These are phyloP conservation scores for Fusarium xylarioides DNA, from an alignment of 2,329 filamentous ascomycete species.

Conservation along the genomic window DNA sequence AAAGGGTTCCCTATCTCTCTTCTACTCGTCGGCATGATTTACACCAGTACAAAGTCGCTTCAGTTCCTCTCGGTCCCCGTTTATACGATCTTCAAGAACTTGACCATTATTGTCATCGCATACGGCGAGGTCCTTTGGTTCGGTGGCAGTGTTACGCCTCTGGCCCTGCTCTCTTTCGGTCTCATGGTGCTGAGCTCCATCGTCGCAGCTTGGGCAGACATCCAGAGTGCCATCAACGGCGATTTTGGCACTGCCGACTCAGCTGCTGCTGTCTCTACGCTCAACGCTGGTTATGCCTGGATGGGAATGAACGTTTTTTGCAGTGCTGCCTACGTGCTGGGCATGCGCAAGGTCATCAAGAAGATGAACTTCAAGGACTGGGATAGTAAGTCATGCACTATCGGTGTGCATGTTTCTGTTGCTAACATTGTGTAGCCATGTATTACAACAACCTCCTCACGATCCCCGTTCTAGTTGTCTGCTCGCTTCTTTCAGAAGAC, in stretches of 20 bases:
- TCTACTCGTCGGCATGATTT: conserved; percentile 98
- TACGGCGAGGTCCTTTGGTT: conserved; percentile 99
- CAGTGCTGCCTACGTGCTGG: conserved; percentile 86
- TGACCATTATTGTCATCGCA: conserved; percentile 98
- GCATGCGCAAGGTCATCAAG: conserved; percentile 99
- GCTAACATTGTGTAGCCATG: conserved; percentile 76
- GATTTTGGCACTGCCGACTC: conserved; percentile 67
- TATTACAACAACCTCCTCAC: conserved; percentile 99
- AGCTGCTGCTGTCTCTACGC: conserved; percentile 80
- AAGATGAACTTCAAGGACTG: conserved; percentile 99
- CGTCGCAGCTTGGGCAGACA: conserved; percentile 96
- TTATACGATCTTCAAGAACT: conserved; percentile 99
- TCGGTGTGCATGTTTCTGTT: conserved; percentile 1
- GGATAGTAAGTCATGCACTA: conserved; percentile 77
- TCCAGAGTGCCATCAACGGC: conserved; percentile 80
- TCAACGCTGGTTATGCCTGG: conserved; percentile 97
- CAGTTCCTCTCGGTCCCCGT: conserved; percentile 97
- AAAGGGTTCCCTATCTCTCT: conserved; percentile 95
- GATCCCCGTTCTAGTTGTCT: conserved; percentile 87
- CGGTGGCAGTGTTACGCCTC: conserved; percentile 86
- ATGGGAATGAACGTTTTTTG: conserved; percentile 98
- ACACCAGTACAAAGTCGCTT: conserved; percentile 94
- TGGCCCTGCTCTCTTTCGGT: conserved; percentile 92
- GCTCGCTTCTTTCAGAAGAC: conserved; percentile 86
- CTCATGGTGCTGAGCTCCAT: conserved; percentile 96